Percentiles rank a stretch among this genome's conserved stretches.
phyloP scores from a whole-genome alignment of 805 yeast genomes.

The Ascoidea asiatica region DNA sequence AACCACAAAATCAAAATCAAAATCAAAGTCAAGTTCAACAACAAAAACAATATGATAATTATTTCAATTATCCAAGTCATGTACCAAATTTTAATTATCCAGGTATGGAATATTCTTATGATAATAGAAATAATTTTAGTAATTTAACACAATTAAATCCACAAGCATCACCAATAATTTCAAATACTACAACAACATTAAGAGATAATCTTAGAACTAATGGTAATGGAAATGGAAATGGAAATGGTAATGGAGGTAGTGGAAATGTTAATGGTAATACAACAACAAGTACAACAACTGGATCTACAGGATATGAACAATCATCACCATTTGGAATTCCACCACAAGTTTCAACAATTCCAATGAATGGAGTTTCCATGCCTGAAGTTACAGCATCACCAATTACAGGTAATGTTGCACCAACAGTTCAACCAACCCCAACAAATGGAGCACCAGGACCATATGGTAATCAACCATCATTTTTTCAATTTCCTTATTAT shows the following conservation, averaged over 20 bases:
- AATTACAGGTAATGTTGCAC: constrained; percentile 12
- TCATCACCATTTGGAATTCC: constrained; percentile 19
- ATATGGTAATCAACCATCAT: constrained; percentile 13
- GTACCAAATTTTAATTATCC: constrained; percentile 27
- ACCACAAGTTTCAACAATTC: constrained; percentile 11
- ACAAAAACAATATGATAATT: constrained; percentile 13
- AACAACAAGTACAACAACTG: constrained; percentile 8
- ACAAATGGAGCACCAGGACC: constrained; percentile 9
- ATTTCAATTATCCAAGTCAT: constrained; percentile 2
- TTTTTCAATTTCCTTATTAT: constrained; percentile 14
- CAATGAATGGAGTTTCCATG: not conserved
- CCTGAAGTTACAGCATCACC: constrained; percentile 14
- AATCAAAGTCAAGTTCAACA: constrained; percentile 27
- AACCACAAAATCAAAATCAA: constrained; percentile 14
- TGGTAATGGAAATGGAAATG: too few relatives aligned
- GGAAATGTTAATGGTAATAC: too few relatives aligned
- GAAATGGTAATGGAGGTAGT: too few relatives aligned
- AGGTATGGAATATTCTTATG: constrained; percentile 26
- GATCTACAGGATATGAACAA: constrained; percentile 18
- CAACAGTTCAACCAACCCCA: constrained; percentile 14
- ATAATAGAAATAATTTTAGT: not conserved
- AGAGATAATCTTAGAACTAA: constrained; percentile 9
- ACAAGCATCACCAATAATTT: constrained; percentile 19
- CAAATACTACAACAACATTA: constrained; percentile 15
- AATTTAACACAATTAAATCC: constrained; percentile 21